Conservation (phyloP, 2,329 filamentous ascomycete species). For the Talaromyces verruculosus region DNA sequence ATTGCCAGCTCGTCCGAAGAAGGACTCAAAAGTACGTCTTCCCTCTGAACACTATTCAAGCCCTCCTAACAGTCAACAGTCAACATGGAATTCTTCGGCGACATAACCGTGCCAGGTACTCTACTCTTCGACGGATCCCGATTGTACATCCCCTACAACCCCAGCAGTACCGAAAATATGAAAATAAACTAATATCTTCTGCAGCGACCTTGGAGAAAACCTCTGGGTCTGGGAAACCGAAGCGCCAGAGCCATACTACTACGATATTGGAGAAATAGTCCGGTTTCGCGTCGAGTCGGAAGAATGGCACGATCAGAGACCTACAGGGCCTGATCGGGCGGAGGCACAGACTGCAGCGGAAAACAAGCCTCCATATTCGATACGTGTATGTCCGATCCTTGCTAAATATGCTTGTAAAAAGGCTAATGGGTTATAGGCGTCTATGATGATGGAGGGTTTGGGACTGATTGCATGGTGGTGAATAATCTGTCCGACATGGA, state of each 20-base stretch:
- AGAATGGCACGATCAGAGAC: conserved; percentile 85
- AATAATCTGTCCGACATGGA: neutral
- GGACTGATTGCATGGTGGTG: conserved; percentile 49
- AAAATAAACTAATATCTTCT: conserved; percentile 11
- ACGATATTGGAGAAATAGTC: conserved; percentile 86
- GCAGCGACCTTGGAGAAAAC: conserved; percentile 69
- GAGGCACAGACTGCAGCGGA: conserved; percentile 58
- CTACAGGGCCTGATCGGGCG: conserved; percentile 62
- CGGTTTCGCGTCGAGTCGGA: conserved; percentile 83
- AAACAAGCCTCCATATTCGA: conserved; percentile 58
- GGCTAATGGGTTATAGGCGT: conserved; percentile 35
- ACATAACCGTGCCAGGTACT: conserved; percentile 76
- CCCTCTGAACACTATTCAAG: neutral
- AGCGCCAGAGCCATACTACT: conserved; percentile 65
- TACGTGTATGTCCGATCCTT: conserved; percentile 38
- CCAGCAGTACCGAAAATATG: neutral
- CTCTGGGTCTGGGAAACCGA: conserved; percentile 80
- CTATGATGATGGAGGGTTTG: conserved; percentile 49
- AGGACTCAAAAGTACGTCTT: conserved; percentile 65
- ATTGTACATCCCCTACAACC: conserved; percentile 56
- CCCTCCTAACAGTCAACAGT: conserved; percentile 49
- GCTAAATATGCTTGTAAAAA: neutral
- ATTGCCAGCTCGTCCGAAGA: conserved; percentile 72
- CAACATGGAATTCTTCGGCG: conserved; percentile 88
- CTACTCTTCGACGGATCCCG: conserved; percentile 72